Evolutionary conservation across 1,284 basidiomycete genomes (phyloP), one percentile per base, ranked within the genome.

Genomic region (Vanrija pseudolonga): DNA sequence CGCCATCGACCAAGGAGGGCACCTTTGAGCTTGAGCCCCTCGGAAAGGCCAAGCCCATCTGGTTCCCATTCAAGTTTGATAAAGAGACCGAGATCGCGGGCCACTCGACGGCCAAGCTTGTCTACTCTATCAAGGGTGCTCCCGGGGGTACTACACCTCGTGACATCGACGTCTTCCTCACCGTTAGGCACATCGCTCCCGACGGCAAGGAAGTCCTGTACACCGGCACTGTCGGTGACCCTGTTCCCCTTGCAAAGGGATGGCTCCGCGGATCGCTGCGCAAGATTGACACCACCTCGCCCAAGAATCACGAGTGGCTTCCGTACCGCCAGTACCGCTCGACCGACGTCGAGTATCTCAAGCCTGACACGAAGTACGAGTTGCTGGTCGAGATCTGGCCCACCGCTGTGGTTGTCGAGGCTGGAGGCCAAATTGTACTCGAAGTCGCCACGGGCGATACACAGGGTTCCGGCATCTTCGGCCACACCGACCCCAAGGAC

Each of bases 341-440:
- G 9, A 65, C 59, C 23, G 69, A 73, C 24, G 62, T 65, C 4
- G 23, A 53, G 8, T 63, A 55, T 40, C 57, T 73, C 40, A 45
- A 68, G 50, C 44, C 61, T 1, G 61, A 59, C 9, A 47, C 53
- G 20, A 48, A 48, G n/a, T 69, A 73, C 54, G 54, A 52, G 17
- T 36, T 71, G 17, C 54, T 63, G 15, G 63, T 74, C 43, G 72
- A 73, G 53, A 50, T 74, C 32, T 73, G 72, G 72, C 72, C 72
- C 18, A 73, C 72, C 7, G 62, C 57, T n/a, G 60, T 64, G 6
- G 65, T 72, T 4, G 56, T 74, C n/a, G 52, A 57, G 15, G 44
- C 50, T 0, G 72, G 72, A 1, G 56, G 60, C 18, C 60, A 59
- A 18, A 53, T 74, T 20, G 62, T 66, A 2, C 49, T 73, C 32